Evolutionary conservation across 176 grass and related monocot genomes (phyloP).

Genomic region (Paspalum notatum): DNA sequence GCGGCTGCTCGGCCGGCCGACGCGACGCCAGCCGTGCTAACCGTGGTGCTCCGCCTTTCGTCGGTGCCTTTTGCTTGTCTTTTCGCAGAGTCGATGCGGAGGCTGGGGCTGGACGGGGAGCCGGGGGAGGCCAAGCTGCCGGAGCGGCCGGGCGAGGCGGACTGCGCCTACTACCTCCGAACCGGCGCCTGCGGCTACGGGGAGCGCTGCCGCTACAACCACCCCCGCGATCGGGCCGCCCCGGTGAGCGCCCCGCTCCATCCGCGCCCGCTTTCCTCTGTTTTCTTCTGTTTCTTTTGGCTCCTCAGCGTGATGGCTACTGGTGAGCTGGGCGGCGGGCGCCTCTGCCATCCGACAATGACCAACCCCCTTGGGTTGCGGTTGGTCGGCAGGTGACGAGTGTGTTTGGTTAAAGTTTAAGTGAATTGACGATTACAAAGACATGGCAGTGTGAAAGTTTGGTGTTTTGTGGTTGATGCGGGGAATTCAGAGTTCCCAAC

Average conservation of each 20-base stretch:
- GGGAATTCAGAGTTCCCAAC: constrained; percentile 6
- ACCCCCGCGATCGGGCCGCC: constrained; percentile 64
- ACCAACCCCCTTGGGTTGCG: constrained; percentile 11
- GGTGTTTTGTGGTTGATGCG: constrained; percentile 33
- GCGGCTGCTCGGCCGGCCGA: background rate
- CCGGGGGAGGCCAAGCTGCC: constrained; percentile 42
- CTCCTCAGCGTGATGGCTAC: constrained; percentile 17
- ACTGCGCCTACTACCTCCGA: constrained; percentile 88
- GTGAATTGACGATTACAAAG: constrained; percentile 9
- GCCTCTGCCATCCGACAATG: constrained; percentile 35
- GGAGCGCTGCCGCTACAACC: constrained; percentile 92
- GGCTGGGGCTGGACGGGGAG: constrained; percentile 56
- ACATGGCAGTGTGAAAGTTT: constrained; percentile 9
- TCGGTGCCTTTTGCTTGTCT: background rate
- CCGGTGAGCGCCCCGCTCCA: constrained; percentile 39
- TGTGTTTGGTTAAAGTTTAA: constrained; percentile 30
- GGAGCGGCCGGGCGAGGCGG: constrained; percentile 76
- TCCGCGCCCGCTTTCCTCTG: background rate
- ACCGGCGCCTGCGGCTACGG: constrained; percentile 89
- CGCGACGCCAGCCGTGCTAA: too few species aligned
- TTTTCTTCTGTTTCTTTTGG: background rate
- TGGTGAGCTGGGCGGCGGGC: constrained; percentile 6
- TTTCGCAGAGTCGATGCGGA: constrained; percentile 79
- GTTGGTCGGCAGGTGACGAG: constrained; percentile 16
- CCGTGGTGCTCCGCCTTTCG: too few species aligned